Evolutionary conservation across 441 rosid species (phyloP), one percentile per base, ranked within the genome.

Genomic region (Daphne laureola): DNA sequence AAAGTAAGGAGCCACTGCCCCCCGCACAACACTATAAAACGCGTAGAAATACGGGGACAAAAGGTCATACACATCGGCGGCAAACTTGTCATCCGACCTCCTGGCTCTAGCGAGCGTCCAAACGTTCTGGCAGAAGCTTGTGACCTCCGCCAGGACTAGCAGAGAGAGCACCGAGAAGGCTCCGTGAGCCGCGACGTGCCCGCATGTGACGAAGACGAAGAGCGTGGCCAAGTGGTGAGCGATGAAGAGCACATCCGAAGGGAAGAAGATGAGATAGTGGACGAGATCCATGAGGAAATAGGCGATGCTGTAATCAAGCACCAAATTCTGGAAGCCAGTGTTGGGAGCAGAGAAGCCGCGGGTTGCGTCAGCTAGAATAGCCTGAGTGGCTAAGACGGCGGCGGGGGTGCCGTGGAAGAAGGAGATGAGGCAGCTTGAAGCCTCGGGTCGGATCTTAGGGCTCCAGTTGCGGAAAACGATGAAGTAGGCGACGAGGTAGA

Each of bases 181-280:
- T 55, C 96, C 98, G 75, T 78, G 96, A 31, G 45, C 21, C 18
- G 78, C 90, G 6, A 79, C 17, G 75, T 75, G 77, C 0, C 96
- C 75, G 66, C 98, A 92, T 11, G 95, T 92, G 65, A 79, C 49
- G 69, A 92, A 82, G 46, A 86, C 96, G 76, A 92, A 86, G 25
- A 88, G 87, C 2, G 94, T 88, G 46, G 86, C 95, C 58, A 66
- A 63, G 66, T 92, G 98, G 67, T 88, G 98, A 13, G 76, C 90
- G 59, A 86, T 84, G 82, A 86, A 92, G 61, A 92, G 89, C 5
- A 76, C 43, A 57, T 88, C 98, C 17, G 62, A 54, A 35, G 91
- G 93, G 76, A 46, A 75, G 63, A 88, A 88, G 27, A 75, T 59
- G 49, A 82, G 51, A 79, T 78, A 86, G 62, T 92, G 98, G 17